A percentile compares a stretch with the other conserved stretches of the same genome.
phyloP scores from a whole-genome alignment of 129 eudicot species.

The Lonicera japonica region DNA sequence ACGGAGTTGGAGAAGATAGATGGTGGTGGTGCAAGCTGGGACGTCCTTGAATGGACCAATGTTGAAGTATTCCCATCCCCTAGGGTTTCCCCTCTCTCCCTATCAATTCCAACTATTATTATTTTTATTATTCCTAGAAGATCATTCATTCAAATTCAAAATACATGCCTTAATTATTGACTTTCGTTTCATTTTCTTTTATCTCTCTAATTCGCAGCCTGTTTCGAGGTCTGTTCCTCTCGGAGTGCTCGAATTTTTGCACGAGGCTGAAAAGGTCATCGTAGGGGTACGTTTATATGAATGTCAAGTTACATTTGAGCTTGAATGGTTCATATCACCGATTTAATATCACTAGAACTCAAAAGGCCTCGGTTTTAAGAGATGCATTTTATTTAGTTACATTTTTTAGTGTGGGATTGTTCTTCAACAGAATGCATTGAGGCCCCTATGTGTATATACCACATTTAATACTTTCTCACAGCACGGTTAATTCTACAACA shows the following conservation, averaged over 20 bases:
- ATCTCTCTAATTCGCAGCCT: constrained; percentile 43
- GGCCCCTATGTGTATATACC: too few species aligned
- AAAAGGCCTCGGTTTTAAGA: too few species aligned
- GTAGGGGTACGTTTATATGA: constrained; percentile 38
- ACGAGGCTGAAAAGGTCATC: constrained; percentile 52
- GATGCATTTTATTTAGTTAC: too few species aligned
- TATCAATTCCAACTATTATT: not conserved
- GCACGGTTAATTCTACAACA: too few species aligned
- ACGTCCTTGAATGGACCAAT: constrained; percentile 66
- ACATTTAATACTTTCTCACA: too few species aligned
- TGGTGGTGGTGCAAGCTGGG: constrained; percentile 70
- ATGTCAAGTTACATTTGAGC: too few species aligned
- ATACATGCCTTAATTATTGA: too few species aligned
- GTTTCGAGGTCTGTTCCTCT: constrained; percentile 56
- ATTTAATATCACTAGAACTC: too few species aligned
- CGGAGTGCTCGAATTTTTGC: constrained; percentile 44
- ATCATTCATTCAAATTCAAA: not conserved
- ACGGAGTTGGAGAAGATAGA: constrained; percentile 61
- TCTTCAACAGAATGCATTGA: too few species aligned
- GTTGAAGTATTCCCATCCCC: constrained; percentile 43
- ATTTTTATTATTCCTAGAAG: too few species aligned
- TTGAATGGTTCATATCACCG: too few species aligned
- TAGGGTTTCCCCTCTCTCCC: constrained; percentile 10
- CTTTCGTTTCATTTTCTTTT: not conserved
- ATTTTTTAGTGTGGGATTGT: too few species aligned